Evolutionary conservation across 208 protist genomes (phyloP).

Genomic region (Entamoeba invadens): DNA sequence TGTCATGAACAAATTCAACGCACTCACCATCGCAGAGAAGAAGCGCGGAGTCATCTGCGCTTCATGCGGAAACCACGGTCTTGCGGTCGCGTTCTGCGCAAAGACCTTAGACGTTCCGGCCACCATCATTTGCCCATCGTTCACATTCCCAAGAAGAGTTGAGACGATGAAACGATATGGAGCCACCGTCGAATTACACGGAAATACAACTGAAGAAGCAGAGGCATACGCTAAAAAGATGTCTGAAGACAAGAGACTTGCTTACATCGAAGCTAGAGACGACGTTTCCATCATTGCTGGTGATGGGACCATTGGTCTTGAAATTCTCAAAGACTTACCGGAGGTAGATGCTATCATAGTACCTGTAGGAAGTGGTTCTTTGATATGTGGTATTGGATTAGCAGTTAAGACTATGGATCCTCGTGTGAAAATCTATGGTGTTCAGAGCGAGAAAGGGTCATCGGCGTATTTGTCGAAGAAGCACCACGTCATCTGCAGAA

Average conservation of each 20-base stretch:
- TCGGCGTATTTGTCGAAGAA: background rate
- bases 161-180: background rate
- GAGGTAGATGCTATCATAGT: slow-evolving; percentile 3
- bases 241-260: background rate
- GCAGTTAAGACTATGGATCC: background rate
- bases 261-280: slow-evolving; percentile 6
- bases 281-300: slow-evolving; percentile 11
- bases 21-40: background rate
- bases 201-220: background rate
- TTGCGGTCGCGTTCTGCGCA: background rate
- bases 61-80: slow-evolving; percentile 17
- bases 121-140: slow-evolving; percentile 1
- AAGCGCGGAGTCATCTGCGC: background rate
- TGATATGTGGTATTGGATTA: background rate
- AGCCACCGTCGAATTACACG: slow-evolving; percentile 4
- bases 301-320: slow-evolving; percentile 7
- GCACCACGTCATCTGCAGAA: background rate
- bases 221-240: background rate
- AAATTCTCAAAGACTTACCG: background rate
- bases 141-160: background rate
- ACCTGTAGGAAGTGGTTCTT: slow-evolving; percentile 5
- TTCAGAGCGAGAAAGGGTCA: background rate
- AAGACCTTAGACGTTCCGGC: background rate
- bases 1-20: background rate
- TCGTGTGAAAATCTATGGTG: background rate